Base-by-base conservation (phyloP, 1,284 basidiomycete genomes). In the Ceratobasidium sp. region DNA sequence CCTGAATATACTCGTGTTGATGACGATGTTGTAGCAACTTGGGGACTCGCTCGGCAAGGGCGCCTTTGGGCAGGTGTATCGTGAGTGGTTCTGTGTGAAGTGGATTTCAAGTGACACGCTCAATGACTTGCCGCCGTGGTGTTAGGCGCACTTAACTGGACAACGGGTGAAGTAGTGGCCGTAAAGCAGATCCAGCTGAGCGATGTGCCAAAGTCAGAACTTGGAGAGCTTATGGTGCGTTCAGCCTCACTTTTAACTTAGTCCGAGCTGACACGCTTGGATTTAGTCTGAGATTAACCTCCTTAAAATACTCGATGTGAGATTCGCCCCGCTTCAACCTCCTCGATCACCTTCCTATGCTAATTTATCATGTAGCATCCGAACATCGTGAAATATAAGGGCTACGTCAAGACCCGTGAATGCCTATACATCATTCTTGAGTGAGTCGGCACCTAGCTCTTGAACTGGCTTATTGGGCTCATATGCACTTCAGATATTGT, bases 331-430 rank as follows among this genome's bases (percentile, higher is more conserved):
- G 56, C 58, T 73, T 20, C 26, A 28, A 8, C 26, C n/a, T 33
- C 67, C 37, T 69, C 53, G 67, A 69, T 56, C 56, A 60, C 51
- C 26, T 35, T 42, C 74, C 47, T 31, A 54, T 10, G 20, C 61
- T 51, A 28, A 47, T 51, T 26, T 47, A 45, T 69, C 77, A 15
- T 53, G 1, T 79, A 86, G 84, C 87, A 90, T 79, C 89, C 93
- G 51, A 99, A 99, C 84, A 99, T 99, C 82, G 97, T 99, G 83
- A 98, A 99, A 85, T 99, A 99, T 87, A 97, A 98, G 82, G 96
- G 97, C 23, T 99, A 97, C 81, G 95, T 96, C 83, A 97, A 97
- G 86, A 97, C 96, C 73, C 90, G 91, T 76, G 94, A 98, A 82
- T 96, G 91, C 83, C 87, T 99, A 78, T 98, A 97, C 85, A 99